Evolutionary conservation across 73 alveolate species (phyloP), one percentile per base, ranked within the genome.

Genomic region (Blepharisma stoltei): DNA sequence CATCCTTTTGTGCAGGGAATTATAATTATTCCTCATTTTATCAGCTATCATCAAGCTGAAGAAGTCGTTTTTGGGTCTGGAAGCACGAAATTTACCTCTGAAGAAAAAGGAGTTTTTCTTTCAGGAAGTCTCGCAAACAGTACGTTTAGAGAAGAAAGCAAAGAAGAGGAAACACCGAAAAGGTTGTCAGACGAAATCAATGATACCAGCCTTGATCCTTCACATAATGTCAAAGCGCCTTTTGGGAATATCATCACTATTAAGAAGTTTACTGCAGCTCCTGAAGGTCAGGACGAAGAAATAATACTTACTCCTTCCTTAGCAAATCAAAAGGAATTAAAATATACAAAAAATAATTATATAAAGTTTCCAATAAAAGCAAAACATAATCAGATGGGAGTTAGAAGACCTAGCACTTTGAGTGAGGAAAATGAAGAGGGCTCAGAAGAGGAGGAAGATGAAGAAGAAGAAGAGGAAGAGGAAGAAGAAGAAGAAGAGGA

Each of bases 1-100:
- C 89, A 81, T 77, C 81, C 81, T 7, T 81, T 60, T 38, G 18
- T 60, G 23, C n/a, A 25, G 5, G 23, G 46, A 5, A 14, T 3
- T 18, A 60, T 11, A n/a, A 20, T n/a, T 1, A 60, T 9, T 9
- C 73, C 73, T 20, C 14, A 14, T 14, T 14, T 60, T 9, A 11
- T 8, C 11, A 9, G 14, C 23, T 25, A n/a, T 4, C 73, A 8
- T 9, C 11, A 25, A 14, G 46, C 49, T 18, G 11, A 14, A n/a
- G 45, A 18, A 14, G 73, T 14, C 46, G n/a, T 8, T 60, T 60
- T 20, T 5, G 23, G 46, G 14, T 18, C 48, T n/a, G 14, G 46
- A 9, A 60, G 73, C 73, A 60, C 48, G 0, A 60, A 60, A 60
- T 60, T 18, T 25, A 2, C 37, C 18, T 60, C 73, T 14, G 14